Conservation (phyloP, 139 green algal genomes). For the Chlorella sorokiniana region DNA sequence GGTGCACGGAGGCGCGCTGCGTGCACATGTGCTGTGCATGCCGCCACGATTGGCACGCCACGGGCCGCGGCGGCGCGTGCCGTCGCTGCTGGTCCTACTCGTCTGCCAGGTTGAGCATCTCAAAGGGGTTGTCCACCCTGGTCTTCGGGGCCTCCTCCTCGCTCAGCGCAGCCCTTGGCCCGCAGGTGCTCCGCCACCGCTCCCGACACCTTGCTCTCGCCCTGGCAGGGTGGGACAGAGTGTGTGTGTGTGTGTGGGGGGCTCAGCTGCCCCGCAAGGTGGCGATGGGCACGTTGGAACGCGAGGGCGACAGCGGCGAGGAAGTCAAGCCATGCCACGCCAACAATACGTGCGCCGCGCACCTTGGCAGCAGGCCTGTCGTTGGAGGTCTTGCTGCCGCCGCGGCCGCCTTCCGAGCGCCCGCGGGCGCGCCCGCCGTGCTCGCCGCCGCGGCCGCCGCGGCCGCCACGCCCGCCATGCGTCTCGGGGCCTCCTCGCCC, state of each 20-base stretch:
- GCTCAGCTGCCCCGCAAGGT: neutral
- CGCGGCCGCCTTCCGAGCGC: neutral
- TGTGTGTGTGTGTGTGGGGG: too few species aligned
- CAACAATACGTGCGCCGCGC: neutral
- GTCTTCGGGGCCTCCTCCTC: slow-evolving; percentile 38
- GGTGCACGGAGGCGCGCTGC: neutral
- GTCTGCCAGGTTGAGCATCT: slow-evolving; percentile 34
- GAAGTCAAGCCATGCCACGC: neutral
- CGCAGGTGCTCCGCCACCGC: neutral
- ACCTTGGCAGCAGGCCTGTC: slow-evolving; percentile 9
- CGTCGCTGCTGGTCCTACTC: slow-evolving; percentile 34
- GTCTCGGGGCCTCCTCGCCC: neutral
- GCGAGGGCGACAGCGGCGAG: neutral
- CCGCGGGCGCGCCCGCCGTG: slow-evolving; percentile 1
- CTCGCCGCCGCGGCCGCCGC: neutral
- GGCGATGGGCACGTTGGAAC: too few species aligned
- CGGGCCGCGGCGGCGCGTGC: too few species aligned
- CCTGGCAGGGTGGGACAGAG: neutral
- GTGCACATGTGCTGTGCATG: neutral
- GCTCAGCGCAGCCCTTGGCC: neutral
- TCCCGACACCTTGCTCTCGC: neutral
- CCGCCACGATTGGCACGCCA: too few species aligned
- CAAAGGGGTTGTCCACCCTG: slow-evolving; percentile 48
- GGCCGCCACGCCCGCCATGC: neutral
- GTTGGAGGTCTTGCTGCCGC: neutral